Evolutionary conservation across 2,329 filamentous ascomycete genomes (phyloP), one percentile per base, ranked within the genome.

Genomic region (Aspergillus hortae): DNA sequence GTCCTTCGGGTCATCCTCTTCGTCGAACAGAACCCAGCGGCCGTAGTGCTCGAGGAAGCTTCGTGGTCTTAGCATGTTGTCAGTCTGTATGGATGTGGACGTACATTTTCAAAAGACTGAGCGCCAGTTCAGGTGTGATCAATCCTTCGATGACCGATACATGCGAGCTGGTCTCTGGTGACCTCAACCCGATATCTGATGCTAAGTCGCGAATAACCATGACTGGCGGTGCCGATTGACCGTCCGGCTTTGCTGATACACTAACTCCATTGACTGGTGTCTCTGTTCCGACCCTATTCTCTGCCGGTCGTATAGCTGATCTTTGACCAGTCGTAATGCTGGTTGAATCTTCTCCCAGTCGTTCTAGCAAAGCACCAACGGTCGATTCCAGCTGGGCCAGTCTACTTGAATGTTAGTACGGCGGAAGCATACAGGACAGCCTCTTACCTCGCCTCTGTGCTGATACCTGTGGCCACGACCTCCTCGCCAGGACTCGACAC

Each of bases 1-100:
- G 1, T 53, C 51, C 4, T 56, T 53, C 0, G 66, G 59, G 12
- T 69, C 56, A 6, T 54, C 60, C 15, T 59, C 56, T 1, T 63
- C 57, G 23, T 66, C 65, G 46, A 74, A 74, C 6, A 63, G 61
- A 6, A 75, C 68, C 73, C 73, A 76, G 15, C 70, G 64, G n/a
- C 72, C 73, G 52, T 75, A 76, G 51, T 75, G 64, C 44, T 70
- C 64, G 23, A 69, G 63, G 49, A 76, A 76, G 46, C 59, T 70
- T n/a, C 32, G 43, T 32, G 7, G 3, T 4, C 6, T 46, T 21
- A 49, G 27, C 14, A 23, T n/a, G 11, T 9, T 5, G 3, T 6
- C 6, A 17, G 14, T n/a, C 23, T 23, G 1, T 1, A 3, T 12
- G 6, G 2, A 6, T 3, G 3, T 2, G 11, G 6, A 45, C 41